Conservation (phyloP, 1,139 yeast genomes). For the Saccharomyces hybrid region DNA sequence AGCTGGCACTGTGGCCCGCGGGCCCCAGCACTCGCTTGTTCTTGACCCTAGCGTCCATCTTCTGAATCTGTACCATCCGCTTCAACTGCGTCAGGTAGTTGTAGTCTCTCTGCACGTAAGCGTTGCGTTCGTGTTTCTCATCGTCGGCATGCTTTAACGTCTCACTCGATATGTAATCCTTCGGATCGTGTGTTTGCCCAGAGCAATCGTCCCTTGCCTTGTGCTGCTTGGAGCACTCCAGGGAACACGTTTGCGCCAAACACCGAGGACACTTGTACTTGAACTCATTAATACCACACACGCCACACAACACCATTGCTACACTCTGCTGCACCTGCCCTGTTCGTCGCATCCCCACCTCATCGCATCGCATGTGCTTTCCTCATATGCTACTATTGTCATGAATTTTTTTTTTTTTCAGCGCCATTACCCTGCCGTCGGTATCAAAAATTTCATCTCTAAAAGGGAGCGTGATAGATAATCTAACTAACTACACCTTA, state of each 20-base stretch:
- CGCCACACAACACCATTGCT: conserved; percentile 34
- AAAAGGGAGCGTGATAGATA: background rate
- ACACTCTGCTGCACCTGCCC: background rate
- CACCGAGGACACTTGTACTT: conserved; percentile 90
- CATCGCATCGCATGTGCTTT: background rate
- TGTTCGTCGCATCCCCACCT: background rate
- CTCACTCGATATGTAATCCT: conserved; percentile 42
- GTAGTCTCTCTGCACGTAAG: conserved; percentile 70
- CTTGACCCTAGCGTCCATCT: conserved; percentile 38
- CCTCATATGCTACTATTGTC: background rate
- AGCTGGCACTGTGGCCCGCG: conserved; percentile 9
- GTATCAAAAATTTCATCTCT: background rate
- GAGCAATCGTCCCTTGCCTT: conserved; percentile 55
- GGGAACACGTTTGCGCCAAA: conserved; percentile 54
- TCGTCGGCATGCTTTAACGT: conserved; percentile 30
- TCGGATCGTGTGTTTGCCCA: conserved; percentile 53
- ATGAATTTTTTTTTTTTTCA: background rate
- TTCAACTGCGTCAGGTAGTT: conserved; percentile 61
- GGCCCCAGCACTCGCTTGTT: conserved; percentile 25
- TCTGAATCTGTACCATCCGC: conserved; percentile 46
- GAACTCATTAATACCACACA: conserved; percentile 39
- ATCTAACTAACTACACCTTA: background rate
- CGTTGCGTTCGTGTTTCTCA: conserved; percentile 34
- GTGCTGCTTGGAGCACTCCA: conserved; percentile 64
- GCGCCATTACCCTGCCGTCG: background rate